Percentiles rank a stretch among this genome's conserved stretches.
phyloP scores from a whole-genome alignment of 306 rosid species.

The Cajanus cajan region DNA sequence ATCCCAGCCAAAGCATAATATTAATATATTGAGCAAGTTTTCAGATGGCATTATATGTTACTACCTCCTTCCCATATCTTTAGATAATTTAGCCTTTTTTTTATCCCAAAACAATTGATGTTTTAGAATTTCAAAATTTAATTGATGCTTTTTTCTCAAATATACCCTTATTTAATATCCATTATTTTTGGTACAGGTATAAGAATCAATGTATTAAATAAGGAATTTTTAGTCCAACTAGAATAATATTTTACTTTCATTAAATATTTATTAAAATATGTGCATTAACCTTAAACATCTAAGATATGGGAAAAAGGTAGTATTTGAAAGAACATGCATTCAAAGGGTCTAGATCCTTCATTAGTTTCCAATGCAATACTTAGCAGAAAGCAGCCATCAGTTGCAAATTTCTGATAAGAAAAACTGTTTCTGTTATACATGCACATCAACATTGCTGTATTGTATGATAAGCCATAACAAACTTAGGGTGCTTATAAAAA shows the following conservation, averaged over 20 bases:
- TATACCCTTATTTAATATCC: too few relatives aligned
- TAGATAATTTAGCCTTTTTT: too few relatives aligned
- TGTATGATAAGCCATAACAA: conserved; percentile 1
- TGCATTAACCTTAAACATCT: too few relatives aligned
- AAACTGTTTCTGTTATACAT: neutral
- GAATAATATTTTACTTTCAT: too few relatives aligned
- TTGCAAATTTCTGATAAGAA: neutral
- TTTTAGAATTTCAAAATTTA: too few relatives aligned
- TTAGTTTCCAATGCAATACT: neutral
- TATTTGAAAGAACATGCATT: conserved; percentile 2
- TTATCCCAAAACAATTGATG: too few relatives aligned
- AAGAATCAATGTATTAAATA: too few relatives aligned
- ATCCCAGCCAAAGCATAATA: neutral
- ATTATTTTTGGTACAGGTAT: too few relatives aligned
- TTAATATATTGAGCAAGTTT: neutral
- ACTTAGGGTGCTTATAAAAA: neutral
- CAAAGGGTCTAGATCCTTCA: neutral
- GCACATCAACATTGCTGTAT: neutral
- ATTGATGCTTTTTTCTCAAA: too few relatives aligned
- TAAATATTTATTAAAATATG: too few relatives aligned
- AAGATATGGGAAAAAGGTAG: too few relatives aligned
- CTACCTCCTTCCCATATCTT: neutral
- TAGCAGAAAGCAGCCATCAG: neutral
- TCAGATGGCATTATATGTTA: neutral
- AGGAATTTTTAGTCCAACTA: too few relatives aligned